Percentiles rank a stretch among this genome's conserved stretches.
phyloP scores from a whole-genome alignment of 305 asterid species.

The Plantago coronopus region DNA sequence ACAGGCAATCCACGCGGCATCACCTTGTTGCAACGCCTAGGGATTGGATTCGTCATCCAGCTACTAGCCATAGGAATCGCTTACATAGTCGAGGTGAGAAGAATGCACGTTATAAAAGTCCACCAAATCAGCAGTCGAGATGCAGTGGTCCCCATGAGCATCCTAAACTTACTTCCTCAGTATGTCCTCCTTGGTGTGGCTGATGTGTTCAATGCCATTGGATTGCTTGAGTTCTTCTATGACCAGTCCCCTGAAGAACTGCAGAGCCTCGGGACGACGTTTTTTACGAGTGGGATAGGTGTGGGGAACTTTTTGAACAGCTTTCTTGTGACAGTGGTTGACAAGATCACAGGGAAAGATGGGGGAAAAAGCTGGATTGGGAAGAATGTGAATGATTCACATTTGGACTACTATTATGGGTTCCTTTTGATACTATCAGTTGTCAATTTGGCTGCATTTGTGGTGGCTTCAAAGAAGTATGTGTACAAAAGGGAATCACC shows the following conservation, averaged over 20 bases:
- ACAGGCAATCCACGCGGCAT: conserved; percentile 80
- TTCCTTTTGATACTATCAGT: conserved; percentile 47
- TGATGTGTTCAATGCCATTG: conserved; percentile 75
- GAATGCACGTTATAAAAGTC: conserved; percentile 33
- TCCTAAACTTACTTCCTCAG: conserved; percentile 60
- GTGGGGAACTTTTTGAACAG: conserved; percentile 77
- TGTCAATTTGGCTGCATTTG: conserved; percentile 44
- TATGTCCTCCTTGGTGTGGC: conserved; percentile 63
- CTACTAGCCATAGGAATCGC: conserved; percentile 58
- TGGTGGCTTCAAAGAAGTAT: conserved; percentile 54
- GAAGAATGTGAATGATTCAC: conserved; percentile 63
- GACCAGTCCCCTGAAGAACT: conserved; percentile 84
- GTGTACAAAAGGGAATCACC: conserved; percentile 58
- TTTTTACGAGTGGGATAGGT: conserved; percentile 80
- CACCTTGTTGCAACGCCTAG: conserved; percentile 58
- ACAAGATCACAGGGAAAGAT: conserved; percentile 46
- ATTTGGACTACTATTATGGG: conserved; percentile 66
- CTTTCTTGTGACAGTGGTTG: conserved; percentile 66
- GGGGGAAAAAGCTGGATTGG: conserved; percentile 79
- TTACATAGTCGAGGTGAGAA: conserved; percentile 40
- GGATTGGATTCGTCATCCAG: conserved; percentile 60
- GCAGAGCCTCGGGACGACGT: conserved; percentile 83
- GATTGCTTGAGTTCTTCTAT: conserved; percentile 74
- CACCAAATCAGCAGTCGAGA: conserved; percentile 29
- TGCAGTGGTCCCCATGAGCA: conserved; percentile 65